These are phyloP conservation scores for Tolypocladium endophyticum DNA, from an alignment of 2,329 filamentous ascomycete genomes.

Conservation along the genomic window DNA sequence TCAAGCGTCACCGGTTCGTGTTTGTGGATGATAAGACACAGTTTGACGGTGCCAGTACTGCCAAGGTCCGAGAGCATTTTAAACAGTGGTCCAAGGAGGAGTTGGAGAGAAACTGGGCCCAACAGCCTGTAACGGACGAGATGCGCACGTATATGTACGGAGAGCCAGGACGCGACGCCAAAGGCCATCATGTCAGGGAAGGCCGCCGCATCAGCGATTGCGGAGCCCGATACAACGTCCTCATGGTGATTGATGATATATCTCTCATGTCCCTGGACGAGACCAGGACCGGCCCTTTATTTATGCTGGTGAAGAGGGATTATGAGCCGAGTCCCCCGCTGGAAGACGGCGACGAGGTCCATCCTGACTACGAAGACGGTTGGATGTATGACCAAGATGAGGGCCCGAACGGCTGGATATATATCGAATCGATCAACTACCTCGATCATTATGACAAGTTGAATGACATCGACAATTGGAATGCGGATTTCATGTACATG, in stretches of 20 bases:
- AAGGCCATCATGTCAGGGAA: not conserved
- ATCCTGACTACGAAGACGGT: not conserved
- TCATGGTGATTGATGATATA: not conserved
- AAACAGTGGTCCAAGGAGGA: not conserved
- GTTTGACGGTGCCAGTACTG: not conserved
- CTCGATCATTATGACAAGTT: not conserved
- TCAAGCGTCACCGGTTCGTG: not conserved
- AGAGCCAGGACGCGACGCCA: not conserved
- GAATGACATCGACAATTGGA: not conserved
- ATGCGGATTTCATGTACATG: not conserved
- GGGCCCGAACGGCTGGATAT: not conserved
- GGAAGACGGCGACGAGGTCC: not conserved
- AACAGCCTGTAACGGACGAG: not conserved
- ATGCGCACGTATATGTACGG: not conserved
- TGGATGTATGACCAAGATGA: not conserved
- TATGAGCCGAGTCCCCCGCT: not conserved
- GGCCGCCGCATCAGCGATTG: not conserved
- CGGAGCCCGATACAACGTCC: not conserved
- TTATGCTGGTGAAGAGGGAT: not conserved
- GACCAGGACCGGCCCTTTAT: not conserved
- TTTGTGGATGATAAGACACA: not conserved
- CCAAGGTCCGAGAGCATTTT: not conserved
- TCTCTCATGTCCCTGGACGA: not conserved
- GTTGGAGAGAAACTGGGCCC: not conserved
- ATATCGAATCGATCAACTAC: not conserved